phyloP scores from a whole-genome alignment of 1,284 basidiomycete genomes.

The Vanrija sp. region DNA sequence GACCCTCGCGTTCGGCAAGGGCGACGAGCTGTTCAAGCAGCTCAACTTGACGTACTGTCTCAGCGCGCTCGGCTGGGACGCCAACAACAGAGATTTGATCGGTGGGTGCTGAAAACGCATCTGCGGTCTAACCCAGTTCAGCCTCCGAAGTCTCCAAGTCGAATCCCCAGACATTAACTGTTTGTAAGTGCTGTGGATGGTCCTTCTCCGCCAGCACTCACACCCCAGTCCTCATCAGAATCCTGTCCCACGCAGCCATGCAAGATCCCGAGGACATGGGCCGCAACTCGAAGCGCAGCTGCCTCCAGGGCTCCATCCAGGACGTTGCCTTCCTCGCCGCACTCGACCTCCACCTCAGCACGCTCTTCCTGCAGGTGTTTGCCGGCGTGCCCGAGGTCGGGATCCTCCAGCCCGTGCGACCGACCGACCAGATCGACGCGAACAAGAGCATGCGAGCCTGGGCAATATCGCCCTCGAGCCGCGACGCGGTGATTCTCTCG shows the following conservation, averaged over 20 bases:
- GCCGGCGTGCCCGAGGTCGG: constrained; percentile 3
- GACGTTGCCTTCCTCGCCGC: neutral
- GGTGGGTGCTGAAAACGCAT: neutral
- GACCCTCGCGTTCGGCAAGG: neutral
- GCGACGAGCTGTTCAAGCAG: constrained; percentile 1
- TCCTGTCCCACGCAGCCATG: too few relatives aligned
- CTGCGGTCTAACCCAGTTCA: neutral
- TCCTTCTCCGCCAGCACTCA: too few relatives aligned
- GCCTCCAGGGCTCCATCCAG: neutral
- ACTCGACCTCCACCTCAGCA: constrained; percentile 1
- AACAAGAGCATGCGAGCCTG: constrained; percentile 1
- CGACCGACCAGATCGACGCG: constrained; percentile 5
- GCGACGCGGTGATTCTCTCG: neutral
- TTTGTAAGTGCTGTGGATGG: neutral
- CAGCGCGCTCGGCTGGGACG: constrained; percentile 7
- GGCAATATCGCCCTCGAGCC: neutral
- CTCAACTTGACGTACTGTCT: constrained; percentile 5
- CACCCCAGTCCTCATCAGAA: too few relatives aligned
- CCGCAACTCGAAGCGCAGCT: neutral
- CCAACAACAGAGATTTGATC: constrained; percentile 6
- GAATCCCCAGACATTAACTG: neutral
- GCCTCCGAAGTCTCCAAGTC: constrained; percentile 1
- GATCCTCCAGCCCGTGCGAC: constrained; percentile 4
- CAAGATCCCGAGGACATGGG: too few relatives aligned
- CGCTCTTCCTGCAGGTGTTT: constrained; percentile 4